Evolutionary conservation across 1,284 basidiomycete species (phyloP), one percentile per base, ranked within the genome.

Genomic region (Spongispora temasekensis): DNA sequence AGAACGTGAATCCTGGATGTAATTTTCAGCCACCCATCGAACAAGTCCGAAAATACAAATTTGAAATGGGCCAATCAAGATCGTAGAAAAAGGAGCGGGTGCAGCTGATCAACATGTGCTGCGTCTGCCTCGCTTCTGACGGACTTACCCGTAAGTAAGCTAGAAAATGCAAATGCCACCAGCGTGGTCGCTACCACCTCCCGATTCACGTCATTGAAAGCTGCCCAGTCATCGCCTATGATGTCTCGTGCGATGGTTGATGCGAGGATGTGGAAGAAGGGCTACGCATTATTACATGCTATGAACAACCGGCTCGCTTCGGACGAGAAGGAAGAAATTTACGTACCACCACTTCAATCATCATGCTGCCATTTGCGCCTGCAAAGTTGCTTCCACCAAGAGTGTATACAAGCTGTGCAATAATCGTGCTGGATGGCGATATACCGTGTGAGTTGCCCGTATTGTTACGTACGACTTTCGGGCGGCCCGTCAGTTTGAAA

Each of bases 291-390:
- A 25, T 35, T 92, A 21, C n/a, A 21, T 9, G 9, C 42, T 1
- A 25, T 35, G 23, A 13, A 25, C 3, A 3, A 28, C 32, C 15
- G 46, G 13, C 57, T 58, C 13, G 53, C 35, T 53, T 27, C 13
- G 30, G 55, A 50, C 12, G 21, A 30, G 50, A 37, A 53, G 12
- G 5, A 21, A 31, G 15, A 27, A 19, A 34, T 13, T 25, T 53
- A 85, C 89, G 60, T 74, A 93, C 90, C 65, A 97, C 94, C 13
- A 95, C 94, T 75, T 98, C 96, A 64, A 98, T 98, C 95, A 98
- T 97, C 95, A 98, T 98, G 58, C 93, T 96, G 10, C 95, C 95
- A 76, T 97, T 98, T 0, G 90, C 94, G 52, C 91, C 90, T 13
- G 83, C 83, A 75, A 98, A 98, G 42, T 91, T 91, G 65, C 92